Base-by-base conservation (phyloP, 768 basidiomycete genomes). In the Leccinellum albellum region DNA sequence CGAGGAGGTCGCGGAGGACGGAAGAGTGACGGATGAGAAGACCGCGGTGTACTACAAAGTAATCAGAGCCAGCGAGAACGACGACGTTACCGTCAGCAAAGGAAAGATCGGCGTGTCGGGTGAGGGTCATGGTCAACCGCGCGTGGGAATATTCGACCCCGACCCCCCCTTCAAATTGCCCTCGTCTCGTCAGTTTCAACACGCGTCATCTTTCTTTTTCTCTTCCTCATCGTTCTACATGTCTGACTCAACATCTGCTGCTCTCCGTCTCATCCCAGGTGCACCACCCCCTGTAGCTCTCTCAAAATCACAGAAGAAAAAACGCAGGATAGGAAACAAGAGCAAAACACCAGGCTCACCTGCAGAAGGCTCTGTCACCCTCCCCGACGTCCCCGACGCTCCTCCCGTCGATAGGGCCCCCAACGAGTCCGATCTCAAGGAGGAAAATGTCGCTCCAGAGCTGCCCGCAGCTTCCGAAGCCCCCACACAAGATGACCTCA, bases 11-110 rank as follows among this genome's bases (percentile, higher is more conserved):
- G 23, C 69, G 64, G 5, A 90, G 70, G 33, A 82, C 76, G 1
- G 66, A 63, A 0, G 89, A 91, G 63, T 88, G 88, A 9, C 85
- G 82, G 51, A 74, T 79, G 14, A 91, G 72, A 14, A 90, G 70
- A 13, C 87, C 85, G 60, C 74, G 75, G 66, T 91, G 89, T 3
- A 91, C 84, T 54, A 87, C 68, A 65, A 91, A 91, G 65, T 87
- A 89, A 54, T 73, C 74, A 2, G 72, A 64, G 6, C 75, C 82
- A 50, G 85, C 75, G 48, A 86, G 76, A 29, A 91, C 68, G 15
- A 82, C 86, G 44, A 90, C 69, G 63, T 88, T 89, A 20, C 86
- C 89, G 65, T 90, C 88, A 31, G 75, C 73, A 60, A 91, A 89
- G 66, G 75, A 85, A 17, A 89, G 73, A 47, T 80, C 77, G 17